Evolutionary conservation across 1,284 basidiomycete genomes (phyloP).

Genomic region (Taiwanofungus camphoratus): DNA sequence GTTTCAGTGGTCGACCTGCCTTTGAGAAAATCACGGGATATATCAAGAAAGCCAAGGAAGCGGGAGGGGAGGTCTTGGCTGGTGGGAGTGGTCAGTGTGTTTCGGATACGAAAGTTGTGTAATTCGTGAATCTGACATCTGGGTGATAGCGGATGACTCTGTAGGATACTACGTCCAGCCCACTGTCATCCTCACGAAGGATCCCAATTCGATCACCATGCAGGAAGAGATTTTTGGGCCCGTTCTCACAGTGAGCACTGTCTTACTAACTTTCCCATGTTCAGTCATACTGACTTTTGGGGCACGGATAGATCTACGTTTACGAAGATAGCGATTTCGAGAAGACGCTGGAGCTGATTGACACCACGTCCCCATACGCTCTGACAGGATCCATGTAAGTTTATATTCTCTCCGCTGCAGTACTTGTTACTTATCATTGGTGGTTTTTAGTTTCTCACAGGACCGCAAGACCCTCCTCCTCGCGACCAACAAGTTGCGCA

Average conservation of each 20-base stretch:
- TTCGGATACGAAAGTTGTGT: too few species aligned
- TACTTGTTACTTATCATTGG: neutral
- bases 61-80: constrained; percentile 83
- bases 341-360: constrained; percentile 82
- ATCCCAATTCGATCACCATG: constrained; percentile 90
- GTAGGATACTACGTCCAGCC: constrained; percentile 94
- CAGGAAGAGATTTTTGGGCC: constrained; percentile 97
- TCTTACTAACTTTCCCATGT: neutral
- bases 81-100: constrained; percentile 72
- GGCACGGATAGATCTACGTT: constrained; percentile 59
- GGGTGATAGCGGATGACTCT: constrained; percentile 69
- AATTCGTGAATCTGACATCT: too few species aligned
- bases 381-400: constrained; percentile 86
- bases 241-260: constrained; percentile 80
- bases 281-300: neutral
- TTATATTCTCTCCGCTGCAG: constrained; percentile 3
- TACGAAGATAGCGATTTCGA: constrained; percentile 84
- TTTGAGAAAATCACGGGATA: constrained; percentile 88
- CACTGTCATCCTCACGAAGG: constrained; percentile 91
- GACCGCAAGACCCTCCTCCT: constrained; percentile 75
- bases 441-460: constrained; percentile 66
- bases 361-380: constrained; percentile 85
- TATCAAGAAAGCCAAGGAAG: constrained; percentile 84
- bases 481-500: constrained; percentile 76
- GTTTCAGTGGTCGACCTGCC: constrained; percentile 63